A percentile compares a stretch with the other conserved stretches of the same genome.
Evolutionary conservation across 2,329 filamentous ascomycete species (phyloP).

Genomic region (Trichoderma afroharzianum): DNA sequence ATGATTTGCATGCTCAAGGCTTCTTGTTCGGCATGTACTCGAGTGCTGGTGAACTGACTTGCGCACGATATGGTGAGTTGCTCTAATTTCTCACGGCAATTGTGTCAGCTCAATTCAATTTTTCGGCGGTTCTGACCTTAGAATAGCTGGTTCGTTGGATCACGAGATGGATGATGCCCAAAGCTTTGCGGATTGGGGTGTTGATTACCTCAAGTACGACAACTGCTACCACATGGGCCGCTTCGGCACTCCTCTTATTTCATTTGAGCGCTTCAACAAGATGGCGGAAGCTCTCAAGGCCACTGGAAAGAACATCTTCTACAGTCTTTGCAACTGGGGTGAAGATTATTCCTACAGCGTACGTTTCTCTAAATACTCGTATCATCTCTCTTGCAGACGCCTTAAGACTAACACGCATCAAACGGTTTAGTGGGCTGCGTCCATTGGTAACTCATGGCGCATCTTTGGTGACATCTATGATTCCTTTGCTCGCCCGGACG

Average conservation of each 20-base stretch:
- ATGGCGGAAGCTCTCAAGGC: conserved; percentile 34
- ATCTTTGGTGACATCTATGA: conserved; percentile 35
- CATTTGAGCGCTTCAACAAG: conserved; percentile 14
- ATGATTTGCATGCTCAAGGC: conserved; percentile 33
- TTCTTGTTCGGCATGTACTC: conserved; percentile 40
- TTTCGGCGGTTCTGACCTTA: conserved; percentile 22
- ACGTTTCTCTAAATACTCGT: not conserved
- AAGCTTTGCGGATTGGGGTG: conserved; percentile 49
- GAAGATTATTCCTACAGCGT: conserved; percentile 13
- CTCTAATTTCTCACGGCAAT: not conserved
- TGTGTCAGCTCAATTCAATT: not conserved
- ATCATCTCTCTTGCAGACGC: not conserved
- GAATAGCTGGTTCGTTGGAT: conserved; percentile 42
- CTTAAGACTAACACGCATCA: not conserved
- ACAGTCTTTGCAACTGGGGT: conserved; percentile 36
- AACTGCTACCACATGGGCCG: conserved; percentile 35
- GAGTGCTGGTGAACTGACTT: conserved; percentile 45
- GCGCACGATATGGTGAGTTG: conserved; percentile 32
- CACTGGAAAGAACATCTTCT: conserved; percentile 31
- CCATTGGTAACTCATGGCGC: conserved; percentile 31
- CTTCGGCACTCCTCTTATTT: conserved; percentile 13
- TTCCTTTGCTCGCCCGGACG: conserved; percentile 26
- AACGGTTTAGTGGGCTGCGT: conserved; percentile 3
- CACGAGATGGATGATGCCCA: conserved; percentile 51
- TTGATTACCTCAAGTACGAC: conserved; percentile 53